Base-by-base conservation (phyloP, 2,329 filamentous ascomycete genomes). In the Kalmusia sp. region DNA sequence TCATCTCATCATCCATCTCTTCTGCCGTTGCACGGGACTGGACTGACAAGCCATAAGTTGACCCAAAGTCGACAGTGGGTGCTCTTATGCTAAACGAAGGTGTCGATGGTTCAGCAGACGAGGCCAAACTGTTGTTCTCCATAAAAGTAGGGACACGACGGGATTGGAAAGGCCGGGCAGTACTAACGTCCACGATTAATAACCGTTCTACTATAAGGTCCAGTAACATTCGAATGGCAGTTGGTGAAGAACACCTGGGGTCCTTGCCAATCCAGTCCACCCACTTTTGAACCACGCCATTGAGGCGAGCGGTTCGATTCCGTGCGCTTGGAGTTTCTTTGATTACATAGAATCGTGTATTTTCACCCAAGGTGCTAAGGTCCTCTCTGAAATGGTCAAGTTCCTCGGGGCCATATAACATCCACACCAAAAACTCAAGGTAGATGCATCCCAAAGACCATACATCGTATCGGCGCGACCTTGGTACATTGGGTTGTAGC, bases 401-500 rank as follows among this genome's bases (percentile, higher is more conserved):
- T 6, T 39, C 56, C 15, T 21, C 2, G 3, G 31, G 2, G 1
- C 59, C 57, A 24, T 57, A 61, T 1, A 61, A 46, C 1, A 63
- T 22, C 59, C 59, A 63, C 4, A 63, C 51, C 6, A 49, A 6
- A 30, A 61, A 61, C 22, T 63, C 59, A 3, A 61, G 12, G 11
- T 49, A 53, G 6, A 63, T 54, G 34, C 59, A 63, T 4, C 59
- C 59, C 21, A 63, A 35, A 0, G 57, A 61, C 57, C 59, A 63
- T 6, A 63, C 44, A 25, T 63, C 55, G 33, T 58, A 63, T 1
- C 44, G 35, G 1, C 52, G 55, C 14, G 47, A 49, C 11, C 48
- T 46, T 1, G 48, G 41, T 33, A 40, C 33, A 22, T 47, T 25
- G 4, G 12, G 24, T 4, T 46, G 14, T 5, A 52, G 21, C 15